Evolutionary conservation across 2,329 filamentous ascomycete genomes (phyloP).

Genomic region (Dothideomycetes sp.): DNA sequence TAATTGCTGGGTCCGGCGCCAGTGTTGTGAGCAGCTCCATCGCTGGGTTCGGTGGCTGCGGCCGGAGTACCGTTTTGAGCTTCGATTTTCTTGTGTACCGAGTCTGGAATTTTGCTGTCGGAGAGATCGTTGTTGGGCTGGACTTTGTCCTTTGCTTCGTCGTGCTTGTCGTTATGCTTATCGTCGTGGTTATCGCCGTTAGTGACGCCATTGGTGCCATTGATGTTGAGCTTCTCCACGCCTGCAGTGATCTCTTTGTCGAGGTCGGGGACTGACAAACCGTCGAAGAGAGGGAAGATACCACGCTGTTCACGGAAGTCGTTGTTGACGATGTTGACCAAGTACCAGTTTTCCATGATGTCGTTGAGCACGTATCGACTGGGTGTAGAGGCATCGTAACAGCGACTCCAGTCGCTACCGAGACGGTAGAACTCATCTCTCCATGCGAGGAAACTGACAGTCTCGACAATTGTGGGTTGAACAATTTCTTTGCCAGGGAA

Average conservation of each 20-base stretch:
- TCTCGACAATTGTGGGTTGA: slow-evolving; percentile 99
- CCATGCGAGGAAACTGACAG: slow-evolving; percentile 95
- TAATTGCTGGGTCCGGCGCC: slow-evolving; percentile 7
- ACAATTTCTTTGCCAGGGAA: slow-evolving; percentile 98
- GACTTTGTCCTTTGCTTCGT: slow-evolving; percentile 1
- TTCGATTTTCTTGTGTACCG: slow-evolving; percentile 11
- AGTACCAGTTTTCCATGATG: slow-evolving; percentile 83
- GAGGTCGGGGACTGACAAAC: slow-evolving; percentile 58
- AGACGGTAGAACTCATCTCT: slow-evolving; percentile 95
- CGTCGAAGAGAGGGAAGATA: slow-evolving; percentile 81
- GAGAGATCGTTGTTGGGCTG: slow-evolving; percentile 1
- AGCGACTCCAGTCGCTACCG: slow-evolving; percentile 88
- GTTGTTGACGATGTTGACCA: slow-evolving; percentile 97
- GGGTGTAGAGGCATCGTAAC: slow-evolving; percentile 66
- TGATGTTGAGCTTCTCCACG: neutral
- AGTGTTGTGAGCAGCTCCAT: slow-evolving; percentile 10
- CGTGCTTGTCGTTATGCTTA: neutral
- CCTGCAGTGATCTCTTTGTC: slow-evolving; percentile 31
- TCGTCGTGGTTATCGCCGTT: slow-evolving; percentile 6
- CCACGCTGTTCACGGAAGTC: slow-evolving; percentile 80
- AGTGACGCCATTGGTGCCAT: neutral
- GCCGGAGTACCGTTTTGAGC: slow-evolving; percentile 4
- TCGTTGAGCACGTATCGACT: slow-evolving; percentile 71
- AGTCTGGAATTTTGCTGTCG: slow-evolving; percentile 8
- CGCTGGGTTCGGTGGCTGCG: slow-evolving; percentile 5